A percentile compares a stretch with the other conserved stretches of the same genome.
These are phyloP conservation scores for Erodium moschatum DNA, from an alignment of 441 rosid genomes.

Conservation along the genomic window DNA sequence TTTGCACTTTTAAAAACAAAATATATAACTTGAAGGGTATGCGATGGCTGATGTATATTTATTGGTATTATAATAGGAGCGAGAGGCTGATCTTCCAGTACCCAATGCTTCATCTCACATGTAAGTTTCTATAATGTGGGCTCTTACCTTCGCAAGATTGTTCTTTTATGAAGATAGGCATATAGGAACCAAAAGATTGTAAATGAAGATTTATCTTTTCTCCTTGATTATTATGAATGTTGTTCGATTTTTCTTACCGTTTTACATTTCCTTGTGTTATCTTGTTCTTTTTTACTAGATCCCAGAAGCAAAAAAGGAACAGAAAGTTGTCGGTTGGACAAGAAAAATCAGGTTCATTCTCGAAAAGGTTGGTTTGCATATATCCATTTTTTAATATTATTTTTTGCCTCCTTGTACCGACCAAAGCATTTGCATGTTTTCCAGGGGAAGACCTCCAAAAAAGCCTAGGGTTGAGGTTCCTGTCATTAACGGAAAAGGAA, in stretches of 20 bases:
- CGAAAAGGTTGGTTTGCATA: conserved; percentile 21
- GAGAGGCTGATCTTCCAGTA: background rate
- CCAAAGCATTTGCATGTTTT: conserved; percentile 16
- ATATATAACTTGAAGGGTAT: background rate
- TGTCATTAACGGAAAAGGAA: background rate
- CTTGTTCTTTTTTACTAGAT: conserved; percentile 23
- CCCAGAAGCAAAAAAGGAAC: conserved; percentile 13
- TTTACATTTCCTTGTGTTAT: background rate
- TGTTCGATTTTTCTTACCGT: background rate
- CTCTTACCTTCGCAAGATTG: background rate
- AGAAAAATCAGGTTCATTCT: conserved; percentile 19
- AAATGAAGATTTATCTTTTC: background rate
- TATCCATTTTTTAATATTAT: background rate
- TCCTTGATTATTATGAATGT: background rate
- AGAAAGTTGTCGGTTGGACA: conserved; percentile 15
- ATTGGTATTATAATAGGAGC: conserved; percentile 1
- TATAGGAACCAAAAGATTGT: background rate
- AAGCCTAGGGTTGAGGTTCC: conserved; percentile 10
- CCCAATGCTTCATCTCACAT: background rate
- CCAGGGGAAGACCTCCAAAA: conserved; percentile 23
- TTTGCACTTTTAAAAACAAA: background rate
- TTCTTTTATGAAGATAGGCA: no score
- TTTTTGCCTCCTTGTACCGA: background rate
- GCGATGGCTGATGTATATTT: background rate
- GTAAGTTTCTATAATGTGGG: background rate